A percentile compares a stretch with the other conserved stretches of the same genome.
Evolutionary conservation across 352 stramenopile species (phyloP).

Genomic region (Globisporangium solare): DNA sequence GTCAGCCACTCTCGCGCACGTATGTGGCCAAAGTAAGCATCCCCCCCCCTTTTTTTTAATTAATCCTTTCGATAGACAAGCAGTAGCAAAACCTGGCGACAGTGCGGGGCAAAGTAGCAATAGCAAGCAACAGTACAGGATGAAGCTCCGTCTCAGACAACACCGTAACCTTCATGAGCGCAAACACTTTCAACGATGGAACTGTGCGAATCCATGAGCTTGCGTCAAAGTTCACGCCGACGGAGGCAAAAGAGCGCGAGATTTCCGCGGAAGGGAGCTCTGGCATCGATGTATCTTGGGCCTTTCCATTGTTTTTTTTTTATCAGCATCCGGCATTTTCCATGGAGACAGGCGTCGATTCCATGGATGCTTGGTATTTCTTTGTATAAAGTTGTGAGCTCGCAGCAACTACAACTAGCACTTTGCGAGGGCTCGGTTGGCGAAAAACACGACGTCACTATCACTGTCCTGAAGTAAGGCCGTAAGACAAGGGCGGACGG

Average conservation of each 20-base stretch:
- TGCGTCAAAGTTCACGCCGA: too few relatives aligned
- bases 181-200: neutral
- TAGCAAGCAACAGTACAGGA: neutral
- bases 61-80: conserved; percentile 1
- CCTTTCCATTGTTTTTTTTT: conserved; percentile 9
- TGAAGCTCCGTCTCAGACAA: neutral
- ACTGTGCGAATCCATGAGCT: neutral
- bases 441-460: conserved; percentile 93
- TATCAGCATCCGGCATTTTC: neutral
- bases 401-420: conserved; percentile 46
- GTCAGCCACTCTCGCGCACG: neutral
- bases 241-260: too few relatives aligned
- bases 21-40: too few relatives aligned
- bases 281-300: neutral
- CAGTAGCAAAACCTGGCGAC: neutral
- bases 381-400: conserved; percentile 10
- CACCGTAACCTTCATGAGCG: neutral
- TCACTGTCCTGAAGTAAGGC: conserved; percentile 89
- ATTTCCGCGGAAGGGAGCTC: too few relatives aligned
- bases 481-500: conserved; percentile 84
- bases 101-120: conserved; percentile 4
- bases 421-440: conserved; percentile 64
- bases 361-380: conserved; percentile 8
- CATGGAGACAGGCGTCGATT: neutral
- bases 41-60: too few relatives aligned